Percentiles rank a stretch among this genome's conserved stretches.
Conservation (phyloP, 805 yeast species). For the Candida anglica region DNA sequence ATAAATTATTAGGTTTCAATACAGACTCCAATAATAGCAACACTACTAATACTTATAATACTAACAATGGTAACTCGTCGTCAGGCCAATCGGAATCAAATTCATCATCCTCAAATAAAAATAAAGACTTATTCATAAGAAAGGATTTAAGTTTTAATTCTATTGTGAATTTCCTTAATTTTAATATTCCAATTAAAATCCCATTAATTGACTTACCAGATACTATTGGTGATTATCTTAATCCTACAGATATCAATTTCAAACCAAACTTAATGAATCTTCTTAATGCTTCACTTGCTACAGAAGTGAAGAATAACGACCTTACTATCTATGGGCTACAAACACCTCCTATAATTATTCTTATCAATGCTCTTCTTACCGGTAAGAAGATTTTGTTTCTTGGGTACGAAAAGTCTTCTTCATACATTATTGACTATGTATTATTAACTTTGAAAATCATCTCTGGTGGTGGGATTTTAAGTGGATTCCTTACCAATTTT, state of each 20-base stretch:
- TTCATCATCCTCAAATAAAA: slow-evolving; percentile 9
- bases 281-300: slow-evolving; percentile 31
- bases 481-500: slow-evolving; percentile 34
- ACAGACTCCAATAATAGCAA: neutral
- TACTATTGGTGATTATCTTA: slow-evolving; percentile 39
- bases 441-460: slow-evolving; percentile 40
- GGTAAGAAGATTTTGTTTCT: slow-evolving; percentile 37
- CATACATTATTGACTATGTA: slow-evolving; percentile 38
- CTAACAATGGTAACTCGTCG: slow-evolving; percentile 6
- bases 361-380: slow-evolving; percentile 34
- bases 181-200: slow-evolving; percentile 41
- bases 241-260: slow-evolving; percentile 43
- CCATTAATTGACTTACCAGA: slow-evolving; percentile 41
- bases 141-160: slow-evolving; percentile 42
- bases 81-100: slow-evolving; percentile 3
- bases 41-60: neutral
- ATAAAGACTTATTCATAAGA: slow-evolving; percentile 35
- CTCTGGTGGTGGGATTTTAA: slow-evolving; percentile 38
- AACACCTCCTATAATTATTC: slow-evolving; percentile 43
- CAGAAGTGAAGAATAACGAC: slow-evolving; percentile 38
- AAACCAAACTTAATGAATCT: slow-evolving; percentile 32
- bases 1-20: slow-evolving; percentile 26
- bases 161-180: slow-evolving; percentile 30
- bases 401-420: slow-evolving; percentile 35
- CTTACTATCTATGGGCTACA: slow-evolving; percentile 49